Conservation (phyloP, 2,329 filamentous ascomycete species). For the Hysterium pulicare region DNA sequence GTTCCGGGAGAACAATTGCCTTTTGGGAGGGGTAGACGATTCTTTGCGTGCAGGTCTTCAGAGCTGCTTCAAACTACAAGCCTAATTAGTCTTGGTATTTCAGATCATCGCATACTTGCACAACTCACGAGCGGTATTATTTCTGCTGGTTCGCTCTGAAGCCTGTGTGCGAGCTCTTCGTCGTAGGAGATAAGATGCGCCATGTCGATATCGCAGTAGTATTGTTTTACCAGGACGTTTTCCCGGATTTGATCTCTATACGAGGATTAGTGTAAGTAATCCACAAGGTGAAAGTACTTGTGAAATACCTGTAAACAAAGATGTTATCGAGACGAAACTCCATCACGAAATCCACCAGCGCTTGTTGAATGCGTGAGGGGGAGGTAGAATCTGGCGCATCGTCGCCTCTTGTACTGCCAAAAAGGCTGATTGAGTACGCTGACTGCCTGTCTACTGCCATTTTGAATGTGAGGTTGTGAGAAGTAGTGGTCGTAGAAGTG, state of each 20-base stretch:
- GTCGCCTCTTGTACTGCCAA: conserved; percentile 46
- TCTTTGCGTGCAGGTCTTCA: conserved; percentile 86
- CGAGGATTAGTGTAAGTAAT: conserved; percentile 33
- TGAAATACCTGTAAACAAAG: conserved; percentile 83
- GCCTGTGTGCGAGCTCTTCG: conserved; percentile 85
- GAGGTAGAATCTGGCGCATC: conserved; percentile 28
- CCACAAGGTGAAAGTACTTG: too few relatives aligned
- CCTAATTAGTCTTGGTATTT: too few relatives aligned
- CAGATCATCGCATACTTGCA: too few relatives aligned
- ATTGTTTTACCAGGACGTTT: conserved; percentile 90
- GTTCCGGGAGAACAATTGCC: conserved; percentile 71
- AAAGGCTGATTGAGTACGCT: conserved; percentile 80
- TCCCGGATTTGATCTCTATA: conserved; percentile 87
- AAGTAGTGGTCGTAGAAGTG: not conserved
- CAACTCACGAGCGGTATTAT: conserved; percentile 83
- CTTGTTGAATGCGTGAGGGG: conserved; percentile 59
- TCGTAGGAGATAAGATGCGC: conserved; percentile 94
- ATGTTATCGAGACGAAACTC: conserved; percentile 91
- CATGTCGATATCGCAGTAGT: conserved; percentile 94
- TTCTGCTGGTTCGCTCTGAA: conserved; percentile 86
- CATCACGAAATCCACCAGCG: conserved; percentile 86
- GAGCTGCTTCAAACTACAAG: conserved; percentile 77
- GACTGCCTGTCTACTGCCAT: conserved; percentile 79
- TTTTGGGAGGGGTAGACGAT: conserved; percentile 81
- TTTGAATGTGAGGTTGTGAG: conserved; percentile 5